Evolutionary conservation across 1,284 basidiomycete genomes (phyloP).

Genomic region (Cerrena zonata): DNA sequence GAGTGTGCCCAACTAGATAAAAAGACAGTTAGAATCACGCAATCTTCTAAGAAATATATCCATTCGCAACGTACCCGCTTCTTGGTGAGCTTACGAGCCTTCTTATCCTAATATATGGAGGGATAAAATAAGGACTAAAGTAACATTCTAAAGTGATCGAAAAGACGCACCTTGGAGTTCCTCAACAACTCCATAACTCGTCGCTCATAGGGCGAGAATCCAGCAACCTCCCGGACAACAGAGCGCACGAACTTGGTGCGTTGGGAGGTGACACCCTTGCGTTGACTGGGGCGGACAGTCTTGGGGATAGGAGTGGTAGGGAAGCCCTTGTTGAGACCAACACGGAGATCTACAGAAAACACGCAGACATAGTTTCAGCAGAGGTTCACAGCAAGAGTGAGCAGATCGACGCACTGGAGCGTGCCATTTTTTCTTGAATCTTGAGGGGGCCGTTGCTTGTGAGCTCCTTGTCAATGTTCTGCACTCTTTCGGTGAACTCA

Average conservation of each 20-base stretch:
- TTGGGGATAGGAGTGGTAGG: conserved; percentile 85
- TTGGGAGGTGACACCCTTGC: conserved; percentile 83
- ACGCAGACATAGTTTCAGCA: not conserved
- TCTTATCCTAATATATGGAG: conserved; percentile 74
- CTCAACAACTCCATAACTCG: conserved; percentile 98
- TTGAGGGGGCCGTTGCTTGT: conserved; percentile 44
- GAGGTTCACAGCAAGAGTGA: conserved; percentile 1
- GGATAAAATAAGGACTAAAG: not conserved
- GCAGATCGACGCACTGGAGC: conserved; percentile 48
- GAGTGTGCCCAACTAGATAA: conserved; percentile 80
- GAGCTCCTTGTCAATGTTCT: conserved; percentile 16
- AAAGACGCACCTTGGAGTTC: conserved; percentile 84
- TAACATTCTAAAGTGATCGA: not conserved
- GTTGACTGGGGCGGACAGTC: conserved; percentile 77
- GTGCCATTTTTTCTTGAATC: conserved; percentile 63
- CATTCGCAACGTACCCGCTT: conserved; percentile 71
- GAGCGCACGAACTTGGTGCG: conserved; percentile 89
- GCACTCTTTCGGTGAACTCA: conserved; percentile 9
- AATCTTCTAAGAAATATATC: not conserved
- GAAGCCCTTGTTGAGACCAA: conserved; percentile 89
- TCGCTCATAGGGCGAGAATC: conserved; percentile 98
- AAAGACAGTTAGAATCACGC: conserved; percentile 2
- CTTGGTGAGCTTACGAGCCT: conserved; percentile 96
- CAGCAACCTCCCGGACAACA: conserved; percentile 90
- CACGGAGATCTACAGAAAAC: conserved; percentile 68